A percentile compares a stretch with the other conserved stretches of the same genome.
These are phyloP conservation scores for Angomonas desouzai DNA, from an alignment of 208 protist genomes.

Conservation along the genomic window DNA sequence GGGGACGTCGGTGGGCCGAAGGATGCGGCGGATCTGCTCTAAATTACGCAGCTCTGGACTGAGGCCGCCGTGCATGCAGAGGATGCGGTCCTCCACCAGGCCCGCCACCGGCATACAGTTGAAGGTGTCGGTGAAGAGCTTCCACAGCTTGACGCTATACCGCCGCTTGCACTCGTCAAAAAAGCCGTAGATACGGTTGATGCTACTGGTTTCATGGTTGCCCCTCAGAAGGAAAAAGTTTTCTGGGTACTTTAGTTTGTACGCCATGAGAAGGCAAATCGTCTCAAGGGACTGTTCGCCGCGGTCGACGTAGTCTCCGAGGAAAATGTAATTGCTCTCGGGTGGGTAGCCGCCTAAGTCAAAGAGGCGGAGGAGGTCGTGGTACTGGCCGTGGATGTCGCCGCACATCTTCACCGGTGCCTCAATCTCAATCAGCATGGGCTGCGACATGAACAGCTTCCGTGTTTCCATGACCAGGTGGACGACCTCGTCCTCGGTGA, in stretches of 20 bases:
- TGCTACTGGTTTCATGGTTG: constrained; percentile 87
- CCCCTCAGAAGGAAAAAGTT: constrained; percentile 88
- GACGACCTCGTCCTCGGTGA: constrained; percentile 53
- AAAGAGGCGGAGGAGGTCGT: constrained; percentile 82
- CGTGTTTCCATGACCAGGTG: constrained; percentile 73
- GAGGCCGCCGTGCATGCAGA: constrained; percentile 87
- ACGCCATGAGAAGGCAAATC: constrained; percentile 71
- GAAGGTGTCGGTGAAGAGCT: constrained; percentile 85
- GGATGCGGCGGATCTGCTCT: constrained; percentile 45
- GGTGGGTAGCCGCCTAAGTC: constrained; percentile 38
- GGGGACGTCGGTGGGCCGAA: constrained; percentile 43
- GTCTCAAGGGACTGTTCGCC: constrained; percentile 75
- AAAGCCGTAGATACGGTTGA: constrained; percentile 86
- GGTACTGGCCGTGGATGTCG: constrained; percentile 84
- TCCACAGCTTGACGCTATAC: constrained; percentile 88
- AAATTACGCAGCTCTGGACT: constrained; percentile 59
- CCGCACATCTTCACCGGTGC: constrained; percentile 86
- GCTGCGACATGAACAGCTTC: constrained; percentile 88
- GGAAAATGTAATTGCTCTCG: constrained; percentile 90
- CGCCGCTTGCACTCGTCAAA: constrained; percentile 93
- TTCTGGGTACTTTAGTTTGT: constrained; percentile 77
- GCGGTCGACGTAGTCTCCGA: constrained; percentile 98
- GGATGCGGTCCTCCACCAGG: constrained; percentile 50
- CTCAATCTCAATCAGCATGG: constrained; percentile 74
- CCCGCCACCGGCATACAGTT: constrained; percentile 82